Percentiles rank a stretch among this genome's conserved stretches.
Evolutionary conservation across 2,329 filamentous ascomycete species (phyloP).

Genomic region (Fusarium continuum): DNA sequence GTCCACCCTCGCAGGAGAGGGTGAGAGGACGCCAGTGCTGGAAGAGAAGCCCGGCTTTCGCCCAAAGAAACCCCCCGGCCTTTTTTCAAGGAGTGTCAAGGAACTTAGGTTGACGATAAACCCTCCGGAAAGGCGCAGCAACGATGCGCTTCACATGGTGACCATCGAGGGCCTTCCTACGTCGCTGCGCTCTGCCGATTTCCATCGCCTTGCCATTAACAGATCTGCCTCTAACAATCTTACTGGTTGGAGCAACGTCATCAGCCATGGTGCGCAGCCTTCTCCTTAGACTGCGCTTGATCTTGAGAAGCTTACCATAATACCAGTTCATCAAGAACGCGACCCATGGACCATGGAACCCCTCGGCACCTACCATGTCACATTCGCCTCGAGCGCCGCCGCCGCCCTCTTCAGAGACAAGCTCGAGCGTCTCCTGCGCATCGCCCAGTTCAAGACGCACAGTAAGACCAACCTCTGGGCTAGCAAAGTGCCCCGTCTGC

Average conservation of each 20-base stretch:
- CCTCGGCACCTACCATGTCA: slow-evolving; percentile 72
- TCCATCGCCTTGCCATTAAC: slow-evolving; percentile 73
- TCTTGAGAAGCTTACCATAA: slow-evolving; percentile 13
- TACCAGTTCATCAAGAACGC: slow-evolving; percentile 68
- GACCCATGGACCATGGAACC: slow-evolving; percentile 70
- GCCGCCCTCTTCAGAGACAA: slow-evolving; percentile 67
- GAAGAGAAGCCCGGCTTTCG: not conserved
- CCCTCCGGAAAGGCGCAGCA: too few relatives aligned
- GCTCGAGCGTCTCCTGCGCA: slow-evolving; percentile 47
- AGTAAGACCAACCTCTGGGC: slow-evolving; percentile 44
- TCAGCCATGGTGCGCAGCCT: slow-evolving; percentile 60
- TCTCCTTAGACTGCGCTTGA: not conserved
- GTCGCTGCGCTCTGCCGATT: slow-evolving; percentile 72
- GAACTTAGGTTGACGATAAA: too few relatives aligned
- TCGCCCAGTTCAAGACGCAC: slow-evolving; percentile 44
- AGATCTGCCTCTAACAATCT: slow-evolving; percentile 73
- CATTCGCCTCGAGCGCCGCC: slow-evolving; percentile 69
- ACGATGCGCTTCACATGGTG: slow-evolving; percentile 52
- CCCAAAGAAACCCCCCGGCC: too few relatives aligned
- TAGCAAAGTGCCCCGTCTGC: slow-evolving; percentile 42
- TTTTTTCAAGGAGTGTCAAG: too few relatives aligned
- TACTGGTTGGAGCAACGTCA: slow-evolving; percentile 72
- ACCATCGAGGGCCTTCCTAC: slow-evolving; percentile 67
- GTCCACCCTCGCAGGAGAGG: too few relatives aligned
- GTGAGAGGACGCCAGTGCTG: too few relatives aligned